These are phyloP conservation scores for Phaseolus lunatus DNA, from an alignment of 306 rosid species.

Conservation along the genomic window DNA sequence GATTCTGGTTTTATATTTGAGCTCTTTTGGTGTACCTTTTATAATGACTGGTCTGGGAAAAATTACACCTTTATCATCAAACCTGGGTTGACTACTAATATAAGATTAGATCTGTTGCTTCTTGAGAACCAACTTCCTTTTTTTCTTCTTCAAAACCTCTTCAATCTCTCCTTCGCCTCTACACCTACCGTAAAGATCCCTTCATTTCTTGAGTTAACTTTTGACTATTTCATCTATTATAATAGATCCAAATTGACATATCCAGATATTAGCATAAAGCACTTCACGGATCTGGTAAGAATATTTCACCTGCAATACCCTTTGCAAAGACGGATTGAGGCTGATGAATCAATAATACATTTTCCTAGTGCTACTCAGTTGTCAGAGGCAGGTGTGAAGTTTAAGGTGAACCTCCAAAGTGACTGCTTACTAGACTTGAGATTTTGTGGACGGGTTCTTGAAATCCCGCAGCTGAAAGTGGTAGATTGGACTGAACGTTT, in stretches of 20 bases:
- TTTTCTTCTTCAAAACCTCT: slow-evolving; percentile 18
- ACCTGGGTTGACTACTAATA: slow-evolving; percentile 28
- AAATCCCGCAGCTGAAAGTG: slow-evolving; percentile 43
- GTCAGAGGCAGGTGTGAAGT: slow-evolving; percentile 43
- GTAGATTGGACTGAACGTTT: slow-evolving; percentile 43
- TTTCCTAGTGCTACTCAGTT: slow-evolving; percentile 42
- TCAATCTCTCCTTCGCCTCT: not conserved
- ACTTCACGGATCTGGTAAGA: slow-evolving; percentile 55
- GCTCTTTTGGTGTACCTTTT: not conserved
- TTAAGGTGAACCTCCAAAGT: slow-evolving; percentile 7
- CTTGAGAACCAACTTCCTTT: slow-evolving; percentile 49
- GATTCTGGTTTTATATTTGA: slow-evolving; percentile 44
- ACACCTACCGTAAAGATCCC: not conserved
- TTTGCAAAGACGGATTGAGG: not conserved
- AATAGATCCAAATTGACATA: not conserved
- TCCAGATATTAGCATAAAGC: slow-evolving; percentile 2
- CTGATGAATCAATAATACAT: not conserved
- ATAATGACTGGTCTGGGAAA: not conserved
- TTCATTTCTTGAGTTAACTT: slow-evolving; percentile 39
- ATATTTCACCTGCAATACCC: slow-evolving; percentile 40
- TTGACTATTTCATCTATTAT: slow-evolving; percentile 29
- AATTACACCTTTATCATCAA: not conserved
- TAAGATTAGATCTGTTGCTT: slow-evolving; percentile 37
- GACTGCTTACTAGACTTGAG: slow-evolving; percentile 15
- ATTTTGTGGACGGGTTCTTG: slow-evolving; percentile 37